Base-by-base conservation (phyloP, 305 asterid species). In the Rubia occidens region DNA sequence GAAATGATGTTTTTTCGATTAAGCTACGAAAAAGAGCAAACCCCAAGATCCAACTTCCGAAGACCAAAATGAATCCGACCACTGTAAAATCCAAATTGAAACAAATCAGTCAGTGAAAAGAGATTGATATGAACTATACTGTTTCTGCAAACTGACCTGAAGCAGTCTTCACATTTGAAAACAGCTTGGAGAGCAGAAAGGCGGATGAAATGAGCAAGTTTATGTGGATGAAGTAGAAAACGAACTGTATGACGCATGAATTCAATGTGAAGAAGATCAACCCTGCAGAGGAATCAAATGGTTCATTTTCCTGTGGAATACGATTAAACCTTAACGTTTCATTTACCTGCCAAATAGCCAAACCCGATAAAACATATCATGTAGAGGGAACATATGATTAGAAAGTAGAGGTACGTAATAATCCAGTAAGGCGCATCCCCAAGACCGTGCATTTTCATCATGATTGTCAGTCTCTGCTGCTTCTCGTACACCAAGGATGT, bases 381-480 rank as follows among this genome's bases (percentile, higher is more conserved):
- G 72, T 70, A 79, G 78, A 79, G 66, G 20, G 75, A 62, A 53
- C 75, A 67, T 56, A 79, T 49, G 59, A 67, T 26, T 11, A 79
- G 71, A 74, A 79, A 79, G 66, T 79, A 79, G 14, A 60, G n/a
- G 72, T 79, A 79, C 2, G 71, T 64, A 58, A 70, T 79, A 62
- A 76, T 20, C 77, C 81, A 74, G 60, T 79, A 79, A 11, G 83
- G 74, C 15, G 59, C 66, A 24, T 79, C 75, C 5, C 79, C 81
- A 71, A 79, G 83, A 39, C 83, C 81, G 54, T 79, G 83, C 81
- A 79, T 74, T 72, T 74, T 79, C 81, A 79, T 79, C 83, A 79
- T 79, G 67, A 76, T 76, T 53, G 72, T 53, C 70, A 79, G 26
- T 56, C 62, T 73, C 69, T 77, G 72, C 72, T 79, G 77, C 76